These are phyloP conservation scores for Russula griseocarnosa DNA, from an alignment of 768 basidiomycete genomes.

Conservation along the genomic window DNA sequence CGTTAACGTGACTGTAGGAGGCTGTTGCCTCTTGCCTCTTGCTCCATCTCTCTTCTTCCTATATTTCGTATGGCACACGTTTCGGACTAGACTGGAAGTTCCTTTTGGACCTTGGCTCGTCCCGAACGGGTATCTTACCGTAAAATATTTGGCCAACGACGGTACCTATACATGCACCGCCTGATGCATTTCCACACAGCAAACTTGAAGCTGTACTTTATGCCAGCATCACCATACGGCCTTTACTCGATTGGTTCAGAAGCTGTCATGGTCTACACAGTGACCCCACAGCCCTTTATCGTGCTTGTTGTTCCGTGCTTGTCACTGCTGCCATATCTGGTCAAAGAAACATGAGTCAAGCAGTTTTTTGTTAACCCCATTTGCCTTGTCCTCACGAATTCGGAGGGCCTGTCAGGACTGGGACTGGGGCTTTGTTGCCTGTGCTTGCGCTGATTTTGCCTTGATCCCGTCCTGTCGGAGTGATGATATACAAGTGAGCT, in stretches of 20 bases:
- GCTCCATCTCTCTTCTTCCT: not conserved
- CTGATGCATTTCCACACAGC: conserved; percentile 1
- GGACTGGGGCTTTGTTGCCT: not conserved
- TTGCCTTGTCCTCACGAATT: not conserved
- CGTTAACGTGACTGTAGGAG: conserved; percentile 15
- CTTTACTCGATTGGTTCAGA: not conserved
- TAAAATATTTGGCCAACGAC: not conserved
- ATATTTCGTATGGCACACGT: not conserved
- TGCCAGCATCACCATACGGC: not conserved
- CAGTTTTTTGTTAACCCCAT: not conserved
- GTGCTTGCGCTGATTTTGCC: conserved; percentile 9
- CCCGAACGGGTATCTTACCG: not conserved
- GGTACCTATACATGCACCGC: conserved; percentile 11
- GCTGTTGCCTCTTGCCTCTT: not conserved
- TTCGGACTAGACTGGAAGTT: not conserved
- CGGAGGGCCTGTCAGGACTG: too few species aligned
- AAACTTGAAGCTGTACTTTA: conserved; percentile 5
- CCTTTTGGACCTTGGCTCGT: not conserved
- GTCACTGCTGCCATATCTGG: not conserved
- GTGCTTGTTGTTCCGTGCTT: not conserved
- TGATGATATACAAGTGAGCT: not conserved
- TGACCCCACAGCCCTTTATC: not conserved
- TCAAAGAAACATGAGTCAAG: not conserved
- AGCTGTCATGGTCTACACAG: not conserved
- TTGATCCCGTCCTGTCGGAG: not conserved